Base-by-base conservation (phyloP, 1,284 basidiomycete species). In the Cerrena zonata region DNA sequence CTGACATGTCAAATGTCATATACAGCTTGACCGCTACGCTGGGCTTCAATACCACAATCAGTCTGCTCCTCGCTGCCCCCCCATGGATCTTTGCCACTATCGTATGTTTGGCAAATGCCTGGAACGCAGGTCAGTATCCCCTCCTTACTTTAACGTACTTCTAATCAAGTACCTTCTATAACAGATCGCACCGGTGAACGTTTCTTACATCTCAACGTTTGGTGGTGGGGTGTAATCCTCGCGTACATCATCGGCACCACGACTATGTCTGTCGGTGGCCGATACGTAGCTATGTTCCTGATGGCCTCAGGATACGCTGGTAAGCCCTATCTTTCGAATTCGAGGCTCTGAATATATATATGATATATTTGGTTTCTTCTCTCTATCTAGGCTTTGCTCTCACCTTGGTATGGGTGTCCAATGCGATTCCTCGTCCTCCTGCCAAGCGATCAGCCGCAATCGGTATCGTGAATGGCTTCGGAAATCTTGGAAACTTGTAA, bases 261-360 rank as follows among this genome's bases (percentile, higher is more conserved):
- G 3, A 85, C 84, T 0, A 74, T 75, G 65, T 70, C 69, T 3
- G 71, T 73, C 3, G 76, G 69, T 0, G 80, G 71, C 3, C 75
- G 84, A 47, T 87, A 87, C 56, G 68, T 86, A 36, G 73, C 78
- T 1, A 69, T 86, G 61, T 87, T 86, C 68, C 67, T 84, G 18
- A 82, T 85, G 80, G 75, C 82, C 0, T 61, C 61, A 43, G 78
- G 80, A 25, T 79, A 78, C 56, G 69, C 68, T 21, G 80, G 81
- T 78, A 30, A 45, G 75, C 67, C n/a, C 38, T 7, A 12, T 19
- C 5, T 24, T 26, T 11, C 4, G 19, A 36, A 36, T n/a, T n/a
- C n/a, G n/a, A n/a, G 10, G n/a, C 11, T 36, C 10, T 36, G 34
- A 36, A 10, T 10, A 36, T 36, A 36, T 36, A 36, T 36, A 36